phyloP scores from a whole-genome alignment of 805 yeast species.

The Starmera caribaea region DNA sequence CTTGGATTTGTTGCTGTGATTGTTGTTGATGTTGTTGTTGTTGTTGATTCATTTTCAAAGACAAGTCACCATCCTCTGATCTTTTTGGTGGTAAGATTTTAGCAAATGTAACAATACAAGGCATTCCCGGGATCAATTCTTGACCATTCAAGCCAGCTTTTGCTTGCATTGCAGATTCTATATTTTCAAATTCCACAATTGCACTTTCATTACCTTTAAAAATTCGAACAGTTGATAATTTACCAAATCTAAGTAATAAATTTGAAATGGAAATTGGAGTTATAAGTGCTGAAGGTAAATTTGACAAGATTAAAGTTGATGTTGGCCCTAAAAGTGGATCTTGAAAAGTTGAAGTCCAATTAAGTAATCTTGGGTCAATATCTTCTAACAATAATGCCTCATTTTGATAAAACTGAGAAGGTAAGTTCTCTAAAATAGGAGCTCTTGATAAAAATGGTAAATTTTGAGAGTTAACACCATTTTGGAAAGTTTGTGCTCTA shows the following conservation, averaged over 20 bases:
- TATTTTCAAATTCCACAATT: slow-evolving; percentile 60
- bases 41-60: slow-evolving; percentile 13
- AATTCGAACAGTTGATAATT: slow-evolving; percentile 49
- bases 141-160: slow-evolving; percentile 71
- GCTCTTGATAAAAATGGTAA: no score
- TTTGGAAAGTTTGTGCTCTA: slow-evolving; percentile 31
- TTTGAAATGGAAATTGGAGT: slow-evolving; percentile 50
- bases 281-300: slow-evolving; percentile 52
- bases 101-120: slow-evolving; percentile 78
- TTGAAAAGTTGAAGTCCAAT: slow-evolving; percentile 62
- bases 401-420: background rate
- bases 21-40: slow-evolving; percentile 7
- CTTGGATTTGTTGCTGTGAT: background rate
- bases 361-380: slow-evolving; percentile 45
- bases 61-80: slow-evolving; percentile 1
- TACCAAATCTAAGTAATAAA: slow-evolving; percentile 54
- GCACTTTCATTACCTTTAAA: slow-evolving; percentile 41
- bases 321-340: slow-evolving; percentile 70
- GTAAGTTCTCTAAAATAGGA: no score
- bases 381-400: slow-evolving; percentile 39
- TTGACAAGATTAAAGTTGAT: slow-evolving; percentile 66
- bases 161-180: slow-evolving; percentile 74
- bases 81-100: slow-evolving; percentile 39
- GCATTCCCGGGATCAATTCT: slow-evolving; percentile 71
- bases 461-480: slow-evolving; percentile 8